These are phyloP conservation scores for Eleusine coracana DNA, from an alignment of 176 grass and related monocot species.

Conservation along the genomic window DNA sequence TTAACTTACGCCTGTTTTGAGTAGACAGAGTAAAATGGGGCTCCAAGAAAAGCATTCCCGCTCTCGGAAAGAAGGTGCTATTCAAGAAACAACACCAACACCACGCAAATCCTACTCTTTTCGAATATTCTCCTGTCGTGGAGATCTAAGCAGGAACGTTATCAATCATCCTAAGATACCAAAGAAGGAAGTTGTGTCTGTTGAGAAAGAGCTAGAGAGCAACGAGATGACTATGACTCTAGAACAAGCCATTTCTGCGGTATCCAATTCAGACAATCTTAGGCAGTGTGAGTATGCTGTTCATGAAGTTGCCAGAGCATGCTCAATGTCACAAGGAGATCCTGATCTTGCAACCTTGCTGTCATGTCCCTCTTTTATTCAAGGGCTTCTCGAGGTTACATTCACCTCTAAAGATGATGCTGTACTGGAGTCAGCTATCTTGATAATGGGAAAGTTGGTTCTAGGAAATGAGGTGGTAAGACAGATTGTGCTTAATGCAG, in stretches of 20 bases:
- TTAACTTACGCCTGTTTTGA: conserved; percentile 76
- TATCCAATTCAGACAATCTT: conserved; percentile 80
- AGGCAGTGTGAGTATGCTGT: conserved; percentile 71
- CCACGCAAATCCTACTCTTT: conserved; percentile 77
- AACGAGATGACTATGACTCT: conserved; percentile 53
- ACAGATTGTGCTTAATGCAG: conserved; percentile 89
- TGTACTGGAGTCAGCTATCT: conserved; percentile 83
- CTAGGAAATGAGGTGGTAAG: conserved; percentile 69
- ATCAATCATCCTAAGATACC: conserved; percentile 60
- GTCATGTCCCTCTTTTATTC: conserved; percentile 74
- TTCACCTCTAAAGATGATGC: conserved; percentile 93
- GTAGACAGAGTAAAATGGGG: conserved; percentile 96
- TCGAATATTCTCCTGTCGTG: conserved; percentile 75
- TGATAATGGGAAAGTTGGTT: conserved; percentile 72
- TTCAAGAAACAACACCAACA: conserved; percentile 41
- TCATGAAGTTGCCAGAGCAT: conserved; percentile 70
- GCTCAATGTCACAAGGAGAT: conserved; percentile 51
- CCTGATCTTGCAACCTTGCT: conserved; percentile 57
- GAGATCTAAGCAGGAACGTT: conserved; percentile 67
- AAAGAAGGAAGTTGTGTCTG: conserved; percentile 59
- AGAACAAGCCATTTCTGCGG: conserved; percentile 66
- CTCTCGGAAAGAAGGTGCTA: conserved; percentile 40
- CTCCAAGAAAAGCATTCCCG: conserved; percentile 51
- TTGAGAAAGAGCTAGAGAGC: conserved; percentile 52
- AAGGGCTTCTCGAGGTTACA: conserved; percentile 92